Percentiles rank a stretch among this genome's conserved stretches.
Conservation (phyloP, 73 alveolate species). For the Paramecium sonneborni region DNA sequence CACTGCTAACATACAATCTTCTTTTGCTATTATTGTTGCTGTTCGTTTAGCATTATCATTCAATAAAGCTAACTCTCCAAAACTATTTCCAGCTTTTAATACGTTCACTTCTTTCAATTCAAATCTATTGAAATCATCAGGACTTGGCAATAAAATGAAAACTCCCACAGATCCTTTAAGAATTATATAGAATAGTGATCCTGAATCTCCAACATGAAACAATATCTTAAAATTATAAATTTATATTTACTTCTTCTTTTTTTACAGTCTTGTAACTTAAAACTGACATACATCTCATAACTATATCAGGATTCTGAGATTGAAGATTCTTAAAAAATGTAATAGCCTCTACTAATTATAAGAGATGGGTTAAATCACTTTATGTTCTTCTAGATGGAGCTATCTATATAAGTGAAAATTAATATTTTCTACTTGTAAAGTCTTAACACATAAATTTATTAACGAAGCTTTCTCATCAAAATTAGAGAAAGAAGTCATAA, state of each 20-base stretch:
- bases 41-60: slow-evolving; percentile 66
- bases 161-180: slow-evolving; percentile 62
- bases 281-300: background rate
- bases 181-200: slow-evolving; percentile 54
- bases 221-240: background rate
- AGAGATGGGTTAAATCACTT: background rate
- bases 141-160: slow-evolving; percentile 21
- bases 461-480: background rate
- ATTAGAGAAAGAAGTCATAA: background rate
- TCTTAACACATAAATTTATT: background rate
- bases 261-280: background rate
- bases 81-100: slow-evolving; percentile 56
- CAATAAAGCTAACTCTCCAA: slow-evolving; percentile 63
- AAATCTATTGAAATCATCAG: background rate
- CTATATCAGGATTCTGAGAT: background rate
- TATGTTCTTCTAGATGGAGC: slow-evolving; percentile 7
- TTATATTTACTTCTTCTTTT: background rate
- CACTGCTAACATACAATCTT: slow-evolving; percentile 57
- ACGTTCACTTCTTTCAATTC: slow-evolving; percentile 61
- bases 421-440: background rate
- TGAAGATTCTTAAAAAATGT: background rate
- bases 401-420: background rate
- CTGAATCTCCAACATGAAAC: slow-evolving; percentile 54
- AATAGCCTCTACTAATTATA: background rate
- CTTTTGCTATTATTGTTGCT: slow-evolving; percentile 59